Conservation (phyloP, 345 rosid species). For the Populus deltoides region DNA sequence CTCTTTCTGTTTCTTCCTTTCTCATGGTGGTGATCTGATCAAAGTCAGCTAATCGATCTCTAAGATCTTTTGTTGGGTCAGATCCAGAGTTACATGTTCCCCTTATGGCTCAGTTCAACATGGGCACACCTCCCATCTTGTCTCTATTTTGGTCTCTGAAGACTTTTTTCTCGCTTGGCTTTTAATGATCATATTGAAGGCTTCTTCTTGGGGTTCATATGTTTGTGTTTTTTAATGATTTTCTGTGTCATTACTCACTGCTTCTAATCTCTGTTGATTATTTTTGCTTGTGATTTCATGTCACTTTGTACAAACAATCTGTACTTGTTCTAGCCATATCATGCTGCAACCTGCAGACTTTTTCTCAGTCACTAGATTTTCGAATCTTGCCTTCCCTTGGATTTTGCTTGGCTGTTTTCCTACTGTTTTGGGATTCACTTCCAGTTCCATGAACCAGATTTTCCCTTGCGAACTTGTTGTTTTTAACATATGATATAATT, state of each 20-base stretch:
- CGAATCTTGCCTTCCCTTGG: slow-evolving; percentile 14
- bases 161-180: slow-evolving; percentile 11
- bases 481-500: slow-evolving; percentile 30
- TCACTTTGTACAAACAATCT: slow-evolving; percentile 16
- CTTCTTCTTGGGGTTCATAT: slow-evolving; percentile 10
- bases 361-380: slow-evolving; percentile 17
- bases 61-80: slow-evolving; percentile 38
- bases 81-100: slow-evolving; percentile 40
- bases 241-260: not conserved
- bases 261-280: slow-evolving; percentile 16
- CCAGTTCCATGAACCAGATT: slow-evolving; percentile 21
- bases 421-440: slow-evolving; percentile 17
- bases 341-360: slow-evolving; percentile 8
- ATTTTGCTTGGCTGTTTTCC: slow-evolving; percentile 28
- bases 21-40: slow-evolving; percentile 17
- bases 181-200: slow-evolving; percentile 13
- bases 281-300: slow-evolving; percentile 35
- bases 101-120: slow-evolving; percentile 28
- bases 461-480: not conserved
- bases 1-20: slow-evolving; percentile 13
- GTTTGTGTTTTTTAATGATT: not conserved
- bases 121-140: slow-evolving; percentile 34
- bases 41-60: slow-evolving; percentile 9
- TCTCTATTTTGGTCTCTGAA: slow-evolving; percentile 24
- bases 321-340: slow-evolving; percentile 16